phyloP scores from a whole-genome alignment of 768 basidiomycete genomes.

The Tricholoma terreum region DNA sequence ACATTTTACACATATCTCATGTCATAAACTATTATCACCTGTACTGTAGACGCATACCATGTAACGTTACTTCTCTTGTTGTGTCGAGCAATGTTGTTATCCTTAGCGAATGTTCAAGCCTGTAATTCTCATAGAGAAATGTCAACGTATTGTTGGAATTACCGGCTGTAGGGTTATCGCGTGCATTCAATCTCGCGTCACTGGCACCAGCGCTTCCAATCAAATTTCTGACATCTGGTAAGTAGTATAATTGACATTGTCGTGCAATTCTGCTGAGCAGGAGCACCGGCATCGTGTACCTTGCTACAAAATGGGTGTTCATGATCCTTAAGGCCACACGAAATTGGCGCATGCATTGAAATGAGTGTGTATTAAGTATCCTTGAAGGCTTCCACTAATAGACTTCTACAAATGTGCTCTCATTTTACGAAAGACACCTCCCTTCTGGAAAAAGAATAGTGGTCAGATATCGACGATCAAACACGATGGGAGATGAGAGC shows the following conservation, averaged over 20 bases:
- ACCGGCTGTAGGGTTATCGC: too few species aligned
- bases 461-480: not conserved
- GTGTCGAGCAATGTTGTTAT: not conserved
- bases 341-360: too few species aligned
- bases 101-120: not conserved
- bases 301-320: too few species aligned
- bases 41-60: not conserved
- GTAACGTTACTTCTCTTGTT: not conserved
- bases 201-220: too few species aligned
- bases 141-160: too few species aligned
- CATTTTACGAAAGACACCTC: not conserved
- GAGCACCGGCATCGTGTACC: too few species aligned
- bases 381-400: not conserved
- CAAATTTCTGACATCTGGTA: too few species aligned
- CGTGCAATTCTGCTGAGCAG: too few species aligned
- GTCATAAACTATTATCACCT: not conserved
- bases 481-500: not conserved
- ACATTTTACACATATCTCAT: not conserved
- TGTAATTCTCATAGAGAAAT: too few species aligned
- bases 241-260: too few species aligned
- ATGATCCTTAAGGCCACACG: too few species aligned
- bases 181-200: too few species aligned
- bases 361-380: not conserved
- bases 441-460: not conserved
- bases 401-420: not conserved